Conservation (phyloP, 305 asterid species). For the Petunia hybrid region DNA sequence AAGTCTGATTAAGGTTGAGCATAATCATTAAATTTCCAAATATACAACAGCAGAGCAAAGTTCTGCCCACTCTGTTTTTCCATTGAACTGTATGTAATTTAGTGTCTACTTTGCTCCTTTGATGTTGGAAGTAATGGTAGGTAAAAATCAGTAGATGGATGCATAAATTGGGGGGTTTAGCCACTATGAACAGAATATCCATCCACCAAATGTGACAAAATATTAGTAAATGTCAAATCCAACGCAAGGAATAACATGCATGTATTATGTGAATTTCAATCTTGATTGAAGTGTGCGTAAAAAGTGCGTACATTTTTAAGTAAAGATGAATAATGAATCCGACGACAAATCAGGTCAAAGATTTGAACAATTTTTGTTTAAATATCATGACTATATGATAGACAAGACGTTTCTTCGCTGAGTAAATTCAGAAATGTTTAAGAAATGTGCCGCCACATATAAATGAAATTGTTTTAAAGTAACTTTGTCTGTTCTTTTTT, state of each 20-base stretch:
- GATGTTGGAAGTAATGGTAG: neutral
- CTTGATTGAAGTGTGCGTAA: neutral
- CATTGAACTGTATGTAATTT: no score
- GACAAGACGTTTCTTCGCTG: neutral
- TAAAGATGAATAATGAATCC: neutral
- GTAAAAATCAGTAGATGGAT: constrained; percentile 17
- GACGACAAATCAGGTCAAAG: neutral
- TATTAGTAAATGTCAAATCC: constrained; percentile 8
- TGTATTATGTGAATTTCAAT: constrained; percentile 1
- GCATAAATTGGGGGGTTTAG: constrained; percentile 20
- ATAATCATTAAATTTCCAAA: neutral
- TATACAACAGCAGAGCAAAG: neutral
- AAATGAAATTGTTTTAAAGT: neutral
- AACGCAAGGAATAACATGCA: neutral
- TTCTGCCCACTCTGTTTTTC: neutral
- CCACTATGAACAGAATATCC: neutral
- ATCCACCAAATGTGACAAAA: constrained; percentile 27
- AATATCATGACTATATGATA: neutral
- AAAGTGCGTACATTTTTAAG: neutral
- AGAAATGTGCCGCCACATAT: neutral
- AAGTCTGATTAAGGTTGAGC: neutral
- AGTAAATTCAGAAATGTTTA: neutral
- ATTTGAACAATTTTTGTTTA: neutral
- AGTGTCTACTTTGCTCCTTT: neutral
- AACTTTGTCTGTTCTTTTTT: neutral